Evolutionary conservation across 2,329 filamentous ascomycete genomes (phyloP), one percentile per base, ranked within the genome.

Genomic region (Cladophialophora yegresii): DNA sequence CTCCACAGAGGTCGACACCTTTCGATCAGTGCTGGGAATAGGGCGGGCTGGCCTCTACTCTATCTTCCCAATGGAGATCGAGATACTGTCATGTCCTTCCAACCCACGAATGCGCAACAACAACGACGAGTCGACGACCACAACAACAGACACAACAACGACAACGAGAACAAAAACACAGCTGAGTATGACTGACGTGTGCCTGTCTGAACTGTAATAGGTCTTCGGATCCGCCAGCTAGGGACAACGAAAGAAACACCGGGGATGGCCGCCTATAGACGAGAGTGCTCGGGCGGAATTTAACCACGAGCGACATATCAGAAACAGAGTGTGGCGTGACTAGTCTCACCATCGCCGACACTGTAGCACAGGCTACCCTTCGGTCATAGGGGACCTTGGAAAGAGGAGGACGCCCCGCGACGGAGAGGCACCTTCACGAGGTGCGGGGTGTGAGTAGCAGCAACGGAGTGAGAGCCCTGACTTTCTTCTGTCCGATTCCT

Each of bases 401-500:
- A 59, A 59, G 57, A 59, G 57, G 57, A 59, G 57, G 57, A 53
- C 23, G 57, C 57, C 45, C 47, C 36, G 57, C 57, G 28, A 51
- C 40, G 23, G 57, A 40, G 57, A 53, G 57, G 57, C 57, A 59
- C 57, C 45, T 59, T 59, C 47, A 26, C 57, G 57, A 20, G 45
- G 57, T 59, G 57, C 57, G 50, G 57, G 57, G 57, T 20, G 57
- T 59, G 30, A 59, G 57, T 59, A 59, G 23, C 57, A 53, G 57
- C 36, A 16, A n/a, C n/a, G 0, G 16, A 1, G 36, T 28, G 6
- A 43, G 36, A 7, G 36, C 36, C 36, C 36, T 40, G 33, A 36
- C 1, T 33, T 33, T 10, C 7, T 33, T 33, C 6, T 16, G n/a
- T 16, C 2, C 12, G 36, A 16, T 12, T 1, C 4, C n/a, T n/a